Percentiles rank a stretch among this genome's conserved stretches.
These are phyloP conservation scores for Plasmodium yoelii DNA, from an alignment of 169 alveolate species.

Conservation along the genomic window DNA sequence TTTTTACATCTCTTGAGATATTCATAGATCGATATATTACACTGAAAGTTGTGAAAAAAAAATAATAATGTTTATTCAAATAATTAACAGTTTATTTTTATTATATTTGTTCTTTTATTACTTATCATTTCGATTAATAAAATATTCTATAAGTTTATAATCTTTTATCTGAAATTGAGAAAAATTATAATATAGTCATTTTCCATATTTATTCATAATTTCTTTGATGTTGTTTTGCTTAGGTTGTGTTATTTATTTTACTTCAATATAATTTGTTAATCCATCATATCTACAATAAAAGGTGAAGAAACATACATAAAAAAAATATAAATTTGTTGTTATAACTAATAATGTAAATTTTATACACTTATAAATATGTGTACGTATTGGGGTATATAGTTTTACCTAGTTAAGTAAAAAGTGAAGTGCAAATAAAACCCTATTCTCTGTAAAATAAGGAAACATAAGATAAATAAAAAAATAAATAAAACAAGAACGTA, in stretches of 20 bases:
- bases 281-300: slow-evolving; percentile 34
- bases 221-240: slow-evolving; percentile 2
- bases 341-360: background rate
- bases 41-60: background rate
- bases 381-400: background rate
- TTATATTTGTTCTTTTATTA: background rate
- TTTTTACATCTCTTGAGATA: slow-evolving; percentile 7
- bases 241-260: background rate
- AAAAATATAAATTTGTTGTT: background rate
- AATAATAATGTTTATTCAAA: background rate
- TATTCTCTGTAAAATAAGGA: slow-evolving; percentile 24
- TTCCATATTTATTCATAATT: background rate
- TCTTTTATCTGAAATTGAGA: slow-evolving; percentile 41
- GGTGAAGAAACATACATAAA: background rate
- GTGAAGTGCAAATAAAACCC: slow-evolving; percentile 56
- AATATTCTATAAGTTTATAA: slow-evolving; percentile 65
- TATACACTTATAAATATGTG: background rate
- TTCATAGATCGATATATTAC: slow-evolving; percentile 47
- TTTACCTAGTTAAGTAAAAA: slow-evolving; percentile 45
- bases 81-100: background rate
- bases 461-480: background rate
- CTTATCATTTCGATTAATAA: slow-evolving; percentile 58
- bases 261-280: slow-evolving; percentile 37
- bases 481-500: background rate
- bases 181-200: background rate